These are phyloP conservation scores for Setaria italica DNA, from an alignment of 202 grass and related monocot species.

Conservation along the genomic window DNA sequence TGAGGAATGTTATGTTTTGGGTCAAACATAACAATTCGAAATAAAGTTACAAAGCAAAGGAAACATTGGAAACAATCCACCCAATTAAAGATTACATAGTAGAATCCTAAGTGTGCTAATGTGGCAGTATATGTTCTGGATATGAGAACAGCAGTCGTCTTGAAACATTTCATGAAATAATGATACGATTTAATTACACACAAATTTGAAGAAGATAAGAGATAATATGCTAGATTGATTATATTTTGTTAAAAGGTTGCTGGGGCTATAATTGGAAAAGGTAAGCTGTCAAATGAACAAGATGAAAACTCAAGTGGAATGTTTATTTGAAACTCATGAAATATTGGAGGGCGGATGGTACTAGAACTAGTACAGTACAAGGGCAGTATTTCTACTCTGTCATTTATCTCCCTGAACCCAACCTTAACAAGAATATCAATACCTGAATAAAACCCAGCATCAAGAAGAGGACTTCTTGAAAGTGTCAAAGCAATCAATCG, in stretches of 20 bases:
- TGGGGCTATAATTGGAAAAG: background rate
- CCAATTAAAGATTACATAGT: background rate
- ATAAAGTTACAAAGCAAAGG: background rate
- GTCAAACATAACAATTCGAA: background rate
- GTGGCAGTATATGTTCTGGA: background rate
- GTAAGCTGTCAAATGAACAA: slow-evolving; percentile 14
- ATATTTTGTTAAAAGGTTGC: background rate
- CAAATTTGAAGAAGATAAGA: background rate
- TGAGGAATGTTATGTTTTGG: background rate
- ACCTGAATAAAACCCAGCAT: background rate
- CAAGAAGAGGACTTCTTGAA: background rate
- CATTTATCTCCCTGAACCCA: background rate
- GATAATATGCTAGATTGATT: background rate
- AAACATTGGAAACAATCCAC: background rate
- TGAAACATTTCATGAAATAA: background rate
- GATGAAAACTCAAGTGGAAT: background rate
- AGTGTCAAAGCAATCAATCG: background rate
- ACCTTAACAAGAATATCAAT: background rate
- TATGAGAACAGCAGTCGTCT: background rate
- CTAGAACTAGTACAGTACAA: background rate
- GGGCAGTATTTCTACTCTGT: background rate
- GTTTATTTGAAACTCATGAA: slow-evolving; percentile 23
- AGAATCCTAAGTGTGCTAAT: background rate
- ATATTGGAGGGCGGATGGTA: background rate
- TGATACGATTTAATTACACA: background rate